Base-by-base conservation (phyloP, 495 filamentous ascomycete genomes). In the Tuber umbilicatum region DNA sequence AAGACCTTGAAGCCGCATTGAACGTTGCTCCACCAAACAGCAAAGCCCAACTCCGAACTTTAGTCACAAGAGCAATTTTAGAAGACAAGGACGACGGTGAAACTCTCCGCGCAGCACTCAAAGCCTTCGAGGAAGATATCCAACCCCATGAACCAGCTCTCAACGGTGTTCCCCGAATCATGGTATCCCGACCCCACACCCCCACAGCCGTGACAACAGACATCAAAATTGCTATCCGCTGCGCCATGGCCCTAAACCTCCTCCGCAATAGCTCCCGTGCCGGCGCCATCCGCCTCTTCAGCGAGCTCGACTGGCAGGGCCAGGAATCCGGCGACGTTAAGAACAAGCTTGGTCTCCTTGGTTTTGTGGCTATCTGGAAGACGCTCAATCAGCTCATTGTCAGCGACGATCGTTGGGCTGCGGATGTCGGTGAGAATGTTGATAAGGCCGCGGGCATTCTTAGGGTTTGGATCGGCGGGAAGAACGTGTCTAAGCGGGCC, bases 11-110 rank as follows among this genome's bases (percentile, higher is more conserved):
- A 2, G 86, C 93, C 31, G 92, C 94, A 4, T 86, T 91, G 73
- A 85, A 87, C 37, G 86, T 90, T n/a, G 92, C 94, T 3, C 94
- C 94, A 6, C 90, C 91, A 70, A 89, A 90, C 12, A 96, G 92
- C 17, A 89, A 88, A 12, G 90, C 91, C 2, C 90, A 93, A 70
- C 86, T 90, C 12, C 91, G 94, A 45, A 92, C 91, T n/a, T 85
- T 97, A 2, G 89, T 94, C 27, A 90, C 94, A 4, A 86, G 88
- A 70, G 89, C 90, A 17, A 83, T 91, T 23, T 82, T 92, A 12
- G 81, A 85, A 68, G 83, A 87, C 40, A 83, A 87, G 42, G 85
- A 86, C 72, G 87, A 88, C 68, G 86, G 85, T 69, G 80, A 82
- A 45, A 86, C 87, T 81, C 89, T 92, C 69, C 82, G 84, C 50